Percentiles rank a stretch among this genome's conserved stretches.
Evolutionary conservation across 2,329 filamentous ascomycete species (phyloP).

Genomic region (Talaromyces sp.): DNA sequence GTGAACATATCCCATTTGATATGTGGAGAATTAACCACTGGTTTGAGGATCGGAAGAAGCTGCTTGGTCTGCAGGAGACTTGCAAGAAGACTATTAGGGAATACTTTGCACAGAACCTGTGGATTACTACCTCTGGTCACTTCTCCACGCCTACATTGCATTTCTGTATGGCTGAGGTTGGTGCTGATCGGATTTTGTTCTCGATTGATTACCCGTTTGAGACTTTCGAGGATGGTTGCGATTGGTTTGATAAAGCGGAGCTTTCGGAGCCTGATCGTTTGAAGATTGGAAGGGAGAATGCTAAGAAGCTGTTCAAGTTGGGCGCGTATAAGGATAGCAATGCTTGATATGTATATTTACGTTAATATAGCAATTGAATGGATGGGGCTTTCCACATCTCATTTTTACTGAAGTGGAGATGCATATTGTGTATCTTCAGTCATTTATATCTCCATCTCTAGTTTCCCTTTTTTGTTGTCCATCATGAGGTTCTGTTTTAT

Average conservation of each 20-base stretch:
- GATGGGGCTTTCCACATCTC: neutral
- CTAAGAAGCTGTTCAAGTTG: slow-evolving; percentile 47
- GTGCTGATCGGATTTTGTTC: slow-evolving; percentile 45
- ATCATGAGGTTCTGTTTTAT: neutral
- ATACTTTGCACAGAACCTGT: slow-evolving; percentile 46
- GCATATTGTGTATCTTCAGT: too few species aligned
- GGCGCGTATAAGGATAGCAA: slow-evolving; percentile 36
- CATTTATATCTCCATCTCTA: neutral
- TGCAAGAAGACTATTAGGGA: slow-evolving; percentile 50
- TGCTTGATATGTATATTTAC: slow-evolving; percentile 17
- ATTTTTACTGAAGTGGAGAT: neutral
- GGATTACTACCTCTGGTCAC: slow-evolving; percentile 47
- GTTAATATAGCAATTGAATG: neutral
- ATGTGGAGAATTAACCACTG: slow-evolving; percentile 52
- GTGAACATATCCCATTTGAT: slow-evolving; percentile 55
- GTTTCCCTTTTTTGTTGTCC: neutral
- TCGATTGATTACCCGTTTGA: slow-evolving; percentile 48
- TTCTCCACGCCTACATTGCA: slow-evolving; percentile 45
- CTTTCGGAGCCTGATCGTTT: slow-evolving; percentile 39
- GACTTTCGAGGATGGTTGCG: slow-evolving; percentile 46
- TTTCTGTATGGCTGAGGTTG: slow-evolving; percentile 44
- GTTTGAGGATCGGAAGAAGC: slow-evolving; percentile 45
- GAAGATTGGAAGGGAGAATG: slow-evolving; percentile 53
- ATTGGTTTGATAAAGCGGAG: slow-evolving; percentile 47
- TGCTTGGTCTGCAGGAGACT: slow-evolving; percentile 38